These are phyloP conservation scores for Aspergillus fumigatiaffinis DNA, from an alignment of 2,329 filamentous ascomycete species.

Conservation along the genomic window DNA sequence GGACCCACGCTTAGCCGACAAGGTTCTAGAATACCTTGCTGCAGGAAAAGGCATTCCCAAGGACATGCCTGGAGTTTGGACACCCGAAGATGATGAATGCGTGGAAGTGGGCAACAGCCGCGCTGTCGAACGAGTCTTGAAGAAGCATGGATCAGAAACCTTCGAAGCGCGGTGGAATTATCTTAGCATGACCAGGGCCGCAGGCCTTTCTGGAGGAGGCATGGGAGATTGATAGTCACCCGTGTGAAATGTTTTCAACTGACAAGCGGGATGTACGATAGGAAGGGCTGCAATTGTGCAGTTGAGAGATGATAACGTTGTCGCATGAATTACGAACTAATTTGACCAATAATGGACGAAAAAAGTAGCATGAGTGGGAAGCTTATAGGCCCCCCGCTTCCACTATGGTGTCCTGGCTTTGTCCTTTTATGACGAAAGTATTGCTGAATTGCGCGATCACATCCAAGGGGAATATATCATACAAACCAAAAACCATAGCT, in stretches of 20 bases:
- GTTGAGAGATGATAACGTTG: not conserved
- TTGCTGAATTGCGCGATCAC: not conserved
- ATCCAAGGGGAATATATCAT: constrained; percentile 9
- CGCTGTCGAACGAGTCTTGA: constrained; percentile 31
- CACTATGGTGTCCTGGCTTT: not conserved
- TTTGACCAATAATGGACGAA: not conserved
- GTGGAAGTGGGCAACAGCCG: constrained; percentile 32
- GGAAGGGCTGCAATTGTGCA: not conserved
- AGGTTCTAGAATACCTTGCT: constrained; percentile 29
- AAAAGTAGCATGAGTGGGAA: not conserved
- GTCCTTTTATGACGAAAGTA: not conserved
- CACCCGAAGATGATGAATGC: constrained; percentile 41
- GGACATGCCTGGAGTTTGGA: constrained; percentile 46
- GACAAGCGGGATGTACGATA: not conserved
- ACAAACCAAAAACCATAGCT: constrained; percentile 4
- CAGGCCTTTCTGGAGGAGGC: constrained; percentile 10
- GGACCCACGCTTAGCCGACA: constrained; percentile 35
- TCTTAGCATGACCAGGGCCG: constrained; percentile 25
- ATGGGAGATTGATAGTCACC: not conserved
- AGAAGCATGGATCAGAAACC: constrained; percentile 43
- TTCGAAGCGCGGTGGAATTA: constrained; percentile 37
- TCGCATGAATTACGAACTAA: not conserved
- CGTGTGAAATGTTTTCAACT: not conserved
- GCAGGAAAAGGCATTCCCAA: constrained; percentile 35
- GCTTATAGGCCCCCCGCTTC: not conserved